Evolutionary conservation across 2,329 filamentous ascomycete species (phyloP), one percentile per base, ranked within the genome.

Genomic region (Coniochaeta ligniaria): DNA sequence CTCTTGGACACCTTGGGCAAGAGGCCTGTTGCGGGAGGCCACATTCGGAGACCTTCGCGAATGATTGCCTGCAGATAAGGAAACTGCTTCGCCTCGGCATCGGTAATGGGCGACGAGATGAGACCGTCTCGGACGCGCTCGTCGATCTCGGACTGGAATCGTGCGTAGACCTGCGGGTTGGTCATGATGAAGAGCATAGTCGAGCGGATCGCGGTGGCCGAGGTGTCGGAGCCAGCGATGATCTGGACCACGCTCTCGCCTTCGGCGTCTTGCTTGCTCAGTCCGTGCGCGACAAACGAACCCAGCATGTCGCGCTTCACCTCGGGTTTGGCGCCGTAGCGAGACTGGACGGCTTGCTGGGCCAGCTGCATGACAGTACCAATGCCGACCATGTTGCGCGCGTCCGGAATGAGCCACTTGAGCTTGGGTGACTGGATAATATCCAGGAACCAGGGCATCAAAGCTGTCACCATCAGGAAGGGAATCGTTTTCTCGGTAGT

Each of bases 221-320:
- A 80, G 11, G 80, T 83, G 63, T 84, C 82, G 7, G 76, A 78
- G 2, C 82, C 82, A 2, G 81, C 81, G 1, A 80, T 73, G 60
- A 67, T 50, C 20, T 65, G 61, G 26, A 64, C 22, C 12, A 66
- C 54, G 16, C 63, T 56, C 45, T 67, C 63, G 17, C 62, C 60
- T 4, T 60, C 43, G 12, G 60, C 60, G 54, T 67, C 64, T 14
- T 65, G 63, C 20, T 66, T 61, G 24, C 60, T 63, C 8, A 66
- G 60, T 17, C 67, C 68, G 55, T 77, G 71, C 6, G 72, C 70
- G 33, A 78, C 76, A 59, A 78, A 78, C 1, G 74, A 76, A 0
- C 71, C 73, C 0, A 78, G 67, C 76, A 78, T 78, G 38, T 77
- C 76, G 8, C 68, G 64, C 33, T 66, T 65, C 17, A 64, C 58